Evolutionary conservation across 495 filamentous ascomycete species (phyloP).

Genomic region (Cudoniella acicularis): DNA sequence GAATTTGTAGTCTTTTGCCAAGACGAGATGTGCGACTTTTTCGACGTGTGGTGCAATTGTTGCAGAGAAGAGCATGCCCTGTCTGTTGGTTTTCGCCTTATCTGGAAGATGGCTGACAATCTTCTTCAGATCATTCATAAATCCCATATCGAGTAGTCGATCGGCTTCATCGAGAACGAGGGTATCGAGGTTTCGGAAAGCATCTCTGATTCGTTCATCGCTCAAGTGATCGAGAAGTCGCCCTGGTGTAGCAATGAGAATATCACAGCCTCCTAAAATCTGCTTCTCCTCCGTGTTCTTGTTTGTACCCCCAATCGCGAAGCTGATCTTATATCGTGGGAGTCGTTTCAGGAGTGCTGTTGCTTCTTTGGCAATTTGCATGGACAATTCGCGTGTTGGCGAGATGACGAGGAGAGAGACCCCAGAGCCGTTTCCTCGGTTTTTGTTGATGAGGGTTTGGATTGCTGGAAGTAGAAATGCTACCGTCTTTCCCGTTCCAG

Average conservation of each 20-base stretch:
- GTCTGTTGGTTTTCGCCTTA: conserved; percentile 49
- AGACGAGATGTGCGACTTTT: conserved; percentile 55
- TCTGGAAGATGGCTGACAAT: conserved; percentile 55
- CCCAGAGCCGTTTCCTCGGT: conserved; percentile 26
- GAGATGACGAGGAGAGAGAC: conserved; percentile 62
- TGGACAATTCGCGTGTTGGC: conserved; percentile 62
- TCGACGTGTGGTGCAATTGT: conserved; percentile 62
- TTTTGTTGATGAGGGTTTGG: conserved; percentile 50
- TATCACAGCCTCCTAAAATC: conserved; percentile 36
- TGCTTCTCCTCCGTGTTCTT: conserved; percentile 30
- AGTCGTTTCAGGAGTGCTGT: conserved; percentile 30
- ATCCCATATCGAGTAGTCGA: conserved; percentile 63
- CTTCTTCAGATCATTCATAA: conserved; percentile 53
- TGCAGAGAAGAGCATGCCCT: conserved; percentile 71
- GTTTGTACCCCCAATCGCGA: conserved; percentile 39
- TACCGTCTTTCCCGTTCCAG: conserved; percentile 66
- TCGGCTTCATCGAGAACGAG: conserved; percentile 67
- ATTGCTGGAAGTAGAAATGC: conserved; percentile 65
- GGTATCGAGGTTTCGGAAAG: conserved; percentile 50
- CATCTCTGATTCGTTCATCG: conserved; percentile 37
- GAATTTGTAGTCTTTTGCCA: conserved; percentile 51
- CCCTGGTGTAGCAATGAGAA: conserved; percentile 62
- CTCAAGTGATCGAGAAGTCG: conserved; percentile 59
- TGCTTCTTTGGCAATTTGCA: conserved; percentile 60
- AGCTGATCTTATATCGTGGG: conserved; percentile 29